Base-by-base conservation (phyloP, 2,329 filamentous ascomycete genomes). In the Aspergillus sp. region DNA sequence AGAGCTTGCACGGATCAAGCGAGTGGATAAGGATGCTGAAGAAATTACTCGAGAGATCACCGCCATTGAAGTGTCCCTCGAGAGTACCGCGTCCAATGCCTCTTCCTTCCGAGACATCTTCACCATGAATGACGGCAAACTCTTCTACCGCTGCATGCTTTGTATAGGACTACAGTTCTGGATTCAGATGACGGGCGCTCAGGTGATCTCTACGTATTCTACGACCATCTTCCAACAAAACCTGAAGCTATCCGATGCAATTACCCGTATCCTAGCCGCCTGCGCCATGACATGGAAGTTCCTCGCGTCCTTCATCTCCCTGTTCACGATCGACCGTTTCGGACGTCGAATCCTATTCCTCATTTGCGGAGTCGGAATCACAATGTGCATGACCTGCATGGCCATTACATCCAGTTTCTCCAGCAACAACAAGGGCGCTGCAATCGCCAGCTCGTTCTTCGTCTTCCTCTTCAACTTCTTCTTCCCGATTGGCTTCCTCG, bases 131-230 rank as follows among this genome's bases (percentile, higher is more conserved):
- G 74, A 78, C 50, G 73, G 81, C 52, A 73, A 79, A n/a, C 75
- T 81, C 62, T 74, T 82, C 52, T 79, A 82, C 66, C 78, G 80
- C 23, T 77, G 77, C 6, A 61, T 76, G 14, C 73, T 82, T 15
- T 79, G 75, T 45, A 79, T 80, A 55, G 71, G 77, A 57, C 78
- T 79, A 62, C 78, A 82, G 56, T 74, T 80, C 66, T 82, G 79
- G 64, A 73, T 70, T 19, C 69, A 80, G 53, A 67, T 73, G 53
- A 58, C 59, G 11, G 68, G 69, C 3, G 63, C 66, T 39, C 70
- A 70, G 44, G 49, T 69, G 3, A 68, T 72, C 49, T 78, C 75
- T 45, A 77, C 79, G n/a, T 82, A 82, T 31, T 24, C 21, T 4
- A 56, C 55, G 2, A 50, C 40, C 1, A 59, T 64, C 12, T 56